These are phyloP conservation scores for Talaromyces adpressus DNA, from an alignment of 495 filamentous ascomycete species.

Conservation along the genomic window DNA sequence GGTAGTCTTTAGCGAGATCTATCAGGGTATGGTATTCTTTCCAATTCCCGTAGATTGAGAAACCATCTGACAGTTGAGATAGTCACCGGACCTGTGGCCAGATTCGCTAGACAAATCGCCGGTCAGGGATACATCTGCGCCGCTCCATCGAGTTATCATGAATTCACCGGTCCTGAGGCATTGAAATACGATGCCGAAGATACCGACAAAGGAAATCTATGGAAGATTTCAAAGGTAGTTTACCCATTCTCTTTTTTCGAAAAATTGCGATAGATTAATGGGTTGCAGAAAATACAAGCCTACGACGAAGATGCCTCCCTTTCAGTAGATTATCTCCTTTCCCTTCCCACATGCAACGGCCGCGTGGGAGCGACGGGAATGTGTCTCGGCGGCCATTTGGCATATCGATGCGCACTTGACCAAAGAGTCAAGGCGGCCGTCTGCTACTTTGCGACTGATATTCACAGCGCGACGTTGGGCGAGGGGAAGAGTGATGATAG, in stretches of 20 bases:
- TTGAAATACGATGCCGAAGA: constrained; percentile 82
- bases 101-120: constrained; percentile 88
- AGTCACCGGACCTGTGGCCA: constrained; percentile 89
- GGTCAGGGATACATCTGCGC: constrained; percentile 92
- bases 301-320: constrained; percentile 83
- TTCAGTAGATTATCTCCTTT: constrained; percentile 66
- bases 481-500: constrained; percentile 61
- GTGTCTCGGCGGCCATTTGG: constrained; percentile 91
- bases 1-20: constrained; percentile 90
- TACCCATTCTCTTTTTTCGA: background rate
- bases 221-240: constrained; percentile 68
- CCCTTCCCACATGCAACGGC: constrained; percentile 75
- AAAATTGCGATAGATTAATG: background rate
- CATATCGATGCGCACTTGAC: constrained; percentile 78
- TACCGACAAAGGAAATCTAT: constrained; percentile 81
- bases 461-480: constrained; percentile 72
- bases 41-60: background rate
- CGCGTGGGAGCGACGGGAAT: constrained; percentile 84
- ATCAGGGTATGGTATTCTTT: constrained; percentile 60
- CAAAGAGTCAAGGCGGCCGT: constrained; percentile 67
- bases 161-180: constrained; percentile 81
- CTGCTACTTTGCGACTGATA: constrained; percentile 90
- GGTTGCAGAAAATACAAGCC: constrained; percentile 60
- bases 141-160: constrained; percentile 86
- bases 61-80: background rate